These are phyloP conservation scores for Eragrostis curvula DNA, from an alignment of 176 grass and related monocot genomes.

Conservation along the genomic window DNA sequence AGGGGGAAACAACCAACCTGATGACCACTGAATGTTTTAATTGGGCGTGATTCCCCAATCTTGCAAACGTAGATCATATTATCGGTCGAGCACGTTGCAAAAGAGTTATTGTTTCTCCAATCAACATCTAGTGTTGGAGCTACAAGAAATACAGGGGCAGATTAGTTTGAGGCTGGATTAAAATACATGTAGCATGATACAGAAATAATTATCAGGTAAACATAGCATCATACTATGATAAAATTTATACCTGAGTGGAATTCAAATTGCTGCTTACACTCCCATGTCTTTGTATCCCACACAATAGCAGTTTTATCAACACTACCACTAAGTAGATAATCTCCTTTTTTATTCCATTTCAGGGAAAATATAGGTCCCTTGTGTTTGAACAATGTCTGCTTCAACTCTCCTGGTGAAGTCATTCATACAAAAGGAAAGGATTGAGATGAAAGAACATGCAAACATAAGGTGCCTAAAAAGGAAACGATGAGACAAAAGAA, in stretches of 20 bases:
- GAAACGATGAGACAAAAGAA: too few species aligned
- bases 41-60: conserved; percentile 77
- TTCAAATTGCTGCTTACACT: conserved; percentile 96
- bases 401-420: conserved; percentile 76
- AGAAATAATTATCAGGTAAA: conserved; percentile 17
- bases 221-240: not conserved
- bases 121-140: conserved; percentile 98
- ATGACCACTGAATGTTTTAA: conserved; percentile 88
- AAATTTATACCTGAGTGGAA: conserved; percentile 85
- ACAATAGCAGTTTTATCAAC: conserved; percentile 99
- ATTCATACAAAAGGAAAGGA: conserved; percentile 3
- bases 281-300: conserved; percentile 99
- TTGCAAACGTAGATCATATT: conserved; percentile 98
- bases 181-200: not conserved
- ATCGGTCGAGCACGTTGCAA: conserved; percentile 98
- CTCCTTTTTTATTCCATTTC: conserved; percentile 99
- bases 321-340: conserved; percentile 94
- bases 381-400: conserved; percentile 90
- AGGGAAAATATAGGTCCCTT: conserved; percentile 97
- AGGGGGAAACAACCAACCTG: conserved; percentile 49
- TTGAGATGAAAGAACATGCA: conserved; percentile 22
- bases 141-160: conserved; percentile 42
- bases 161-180: conserved; percentile 10
- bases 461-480: not conserved
- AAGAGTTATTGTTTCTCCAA: conserved; percentile 97